These are phyloP conservation scores for Candida sanyiensis DNA, from an alignment of 805 yeast genomes.

Conservation along the genomic window DNA sequence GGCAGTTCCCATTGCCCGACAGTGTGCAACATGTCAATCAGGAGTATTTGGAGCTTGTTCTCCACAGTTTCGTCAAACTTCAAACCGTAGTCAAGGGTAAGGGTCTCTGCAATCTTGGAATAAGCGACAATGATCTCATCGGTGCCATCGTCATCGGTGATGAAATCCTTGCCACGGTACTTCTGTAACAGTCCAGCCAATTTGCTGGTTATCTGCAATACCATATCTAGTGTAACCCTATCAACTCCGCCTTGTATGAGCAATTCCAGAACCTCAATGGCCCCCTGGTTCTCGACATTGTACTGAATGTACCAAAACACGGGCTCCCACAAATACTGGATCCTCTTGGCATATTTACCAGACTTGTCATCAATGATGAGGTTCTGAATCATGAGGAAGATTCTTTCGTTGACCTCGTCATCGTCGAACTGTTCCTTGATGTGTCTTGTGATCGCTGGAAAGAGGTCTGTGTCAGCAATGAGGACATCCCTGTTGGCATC, in stretches of 20 bases:
- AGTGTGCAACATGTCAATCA: conserved; percentile 9
- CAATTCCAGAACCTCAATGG: conserved; percentile 1
- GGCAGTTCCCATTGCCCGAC: conserved; percentile 15
- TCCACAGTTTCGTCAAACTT: conserved; percentile 15
- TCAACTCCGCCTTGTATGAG: not conserved
- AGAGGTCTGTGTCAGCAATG: conserved; percentile 6
- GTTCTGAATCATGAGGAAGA: conserved; percentile 17
- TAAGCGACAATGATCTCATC: conserved; percentile 16
- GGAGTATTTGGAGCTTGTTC: conserved; percentile 5
- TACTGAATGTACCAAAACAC: conserved; percentile 12
- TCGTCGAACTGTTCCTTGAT: conserved; percentile 18
- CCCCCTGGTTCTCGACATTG: conserved; percentile 3
- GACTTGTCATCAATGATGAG: conserved; percentile 17
- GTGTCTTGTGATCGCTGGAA: conserved; percentile 11
- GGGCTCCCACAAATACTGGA: conserved; percentile 13
- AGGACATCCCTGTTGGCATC: conserved; percentile 18
- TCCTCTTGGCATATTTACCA: conserved; percentile 7
- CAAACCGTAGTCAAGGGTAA: conserved; percentile 16
- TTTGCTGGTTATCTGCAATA: conserved; percentile 12
- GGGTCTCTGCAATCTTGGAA: conserved; percentile 16
- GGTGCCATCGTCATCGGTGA: conserved; percentile 25
- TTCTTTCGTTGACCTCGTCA: conserved; percentile 18
- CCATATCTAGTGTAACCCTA: not conserved
- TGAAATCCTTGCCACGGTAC: conserved; percentile 2
- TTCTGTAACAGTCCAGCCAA: not conserved